Percentiles rank a stretch among this genome's conserved stretches.
These are phyloP conservation scores for Dendrobium huoshanense DNA, from an alignment of 106 monocot genomes.

Conservation along the genomic window DNA sequence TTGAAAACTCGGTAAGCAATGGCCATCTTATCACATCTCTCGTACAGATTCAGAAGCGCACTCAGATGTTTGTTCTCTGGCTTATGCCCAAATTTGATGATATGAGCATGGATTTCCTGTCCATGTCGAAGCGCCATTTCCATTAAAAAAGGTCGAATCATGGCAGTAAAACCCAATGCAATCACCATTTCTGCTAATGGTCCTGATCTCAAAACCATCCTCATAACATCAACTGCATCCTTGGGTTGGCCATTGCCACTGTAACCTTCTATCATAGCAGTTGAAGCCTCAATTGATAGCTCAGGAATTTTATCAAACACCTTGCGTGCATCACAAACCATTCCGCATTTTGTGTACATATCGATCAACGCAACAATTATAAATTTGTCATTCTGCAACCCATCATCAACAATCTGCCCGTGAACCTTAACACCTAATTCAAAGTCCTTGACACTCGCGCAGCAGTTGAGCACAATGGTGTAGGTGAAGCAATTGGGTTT, in stretches of 20 bases:
- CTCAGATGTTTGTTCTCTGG: constrained; percentile 22
- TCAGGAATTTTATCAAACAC: constrained; percentile 15
- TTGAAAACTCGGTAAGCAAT: constrained; percentile 21
- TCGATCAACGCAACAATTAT: constrained; percentile 28
- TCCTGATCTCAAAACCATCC: constrained; percentile 2
- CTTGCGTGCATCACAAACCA: constrained; percentile 11
- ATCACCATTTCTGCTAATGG: neutral
- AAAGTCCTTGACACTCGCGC: constrained; percentile 14
- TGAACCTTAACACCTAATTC: constrained; percentile 28
- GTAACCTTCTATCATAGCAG: constrained; percentile 48
- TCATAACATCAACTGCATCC: constrained; percentile 19
- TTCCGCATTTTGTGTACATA: constrained; percentile 40
- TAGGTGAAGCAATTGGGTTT: constrained; percentile 36
- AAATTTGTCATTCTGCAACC: constrained; percentile 21
- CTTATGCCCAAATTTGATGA: constrained; percentile 26
- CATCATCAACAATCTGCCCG: constrained; percentile 10
- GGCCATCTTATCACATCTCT: constrained; percentile 30
- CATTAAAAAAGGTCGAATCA: constrained; percentile 24
- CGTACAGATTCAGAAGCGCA: constrained; percentile 23
- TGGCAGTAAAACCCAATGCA: constrained; percentile 19
- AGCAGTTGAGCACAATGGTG: constrained; percentile 20
- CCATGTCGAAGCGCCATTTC: constrained; percentile 26
- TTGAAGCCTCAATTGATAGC: constrained; percentile 25
- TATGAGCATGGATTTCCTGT: constrained; percentile 37
- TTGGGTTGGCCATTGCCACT: constrained; percentile 18